Evolutionary conservation across 2,329 filamentous ascomycete species (phyloP).

Genomic region (Mycosphaerella sp.): DNA sequence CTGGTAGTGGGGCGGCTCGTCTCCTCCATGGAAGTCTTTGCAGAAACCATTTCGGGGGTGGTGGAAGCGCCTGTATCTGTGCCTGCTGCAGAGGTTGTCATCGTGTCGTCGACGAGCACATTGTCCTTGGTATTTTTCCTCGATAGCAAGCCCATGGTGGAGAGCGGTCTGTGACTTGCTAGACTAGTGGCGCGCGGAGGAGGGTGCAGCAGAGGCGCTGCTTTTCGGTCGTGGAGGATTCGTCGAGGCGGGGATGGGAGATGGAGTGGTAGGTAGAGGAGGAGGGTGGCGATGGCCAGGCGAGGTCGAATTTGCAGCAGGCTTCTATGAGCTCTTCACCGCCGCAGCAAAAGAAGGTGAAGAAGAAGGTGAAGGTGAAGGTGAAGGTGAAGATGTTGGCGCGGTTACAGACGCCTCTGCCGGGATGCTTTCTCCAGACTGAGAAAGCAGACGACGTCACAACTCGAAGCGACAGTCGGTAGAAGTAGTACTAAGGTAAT

Average conservation of each 20-base stretch:
- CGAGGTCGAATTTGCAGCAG: too few relatives aligned
- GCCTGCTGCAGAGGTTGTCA: neutral
- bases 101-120: conserved; percentile 1
- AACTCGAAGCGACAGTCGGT: neutral
- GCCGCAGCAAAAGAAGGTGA: neutral
- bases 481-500: too few relatives aligned
- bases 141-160: conserved; percentile 8
- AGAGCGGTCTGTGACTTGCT: neutral
- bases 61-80: conserved; percentile 5
- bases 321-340: neutral
- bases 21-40: conserved; percentile 9
- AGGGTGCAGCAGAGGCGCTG: neutral
- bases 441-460: neutral
- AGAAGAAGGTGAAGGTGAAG: neutral
- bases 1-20: neutral
- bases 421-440: neutral
- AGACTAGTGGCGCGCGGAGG: neutral
- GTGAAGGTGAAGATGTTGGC: neutral
- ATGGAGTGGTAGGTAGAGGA: too few relatives aligned
- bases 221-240: neutral
- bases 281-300: too few relatives aligned
- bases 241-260: neutral
- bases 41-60: conserved; percentile 8
- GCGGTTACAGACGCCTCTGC: neutral
- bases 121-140: conserved; percentile 6